Conservation (phyloP, 176 grass and related monocot species). For the Metroxylon sagu region DNA sequence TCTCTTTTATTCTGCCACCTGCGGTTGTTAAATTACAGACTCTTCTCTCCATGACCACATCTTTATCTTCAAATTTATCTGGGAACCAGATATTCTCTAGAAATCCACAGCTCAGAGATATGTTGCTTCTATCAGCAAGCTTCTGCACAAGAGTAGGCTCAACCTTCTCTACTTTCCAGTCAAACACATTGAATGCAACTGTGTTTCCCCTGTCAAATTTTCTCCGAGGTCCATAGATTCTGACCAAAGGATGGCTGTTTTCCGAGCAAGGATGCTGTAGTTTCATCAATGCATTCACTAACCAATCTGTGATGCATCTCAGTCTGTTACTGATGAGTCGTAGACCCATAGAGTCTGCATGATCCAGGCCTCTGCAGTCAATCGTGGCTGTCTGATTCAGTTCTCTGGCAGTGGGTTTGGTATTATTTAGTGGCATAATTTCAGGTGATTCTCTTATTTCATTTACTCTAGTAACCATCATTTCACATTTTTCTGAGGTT, state of each 20-base stretch:
- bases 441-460: neutral
- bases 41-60: slow-evolving; percentile 32
- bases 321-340: slow-evolving; percentile 60
- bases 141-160: slow-evolving; percentile 72
- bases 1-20: slow-evolving; percentile 16
- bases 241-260: slow-evolving; percentile 41
- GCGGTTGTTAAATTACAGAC: neutral
- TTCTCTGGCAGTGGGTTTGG: neutral
- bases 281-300: slow-evolving; percentile 65
- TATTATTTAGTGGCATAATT: too few species aligned
- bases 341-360: slow-evolving; percentile 65
- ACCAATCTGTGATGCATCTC: slow-evolving; percentile 81
- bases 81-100: slow-evolving; percentile 66
- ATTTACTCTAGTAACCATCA: neutral
- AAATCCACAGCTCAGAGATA: slow-evolving; percentile 73
- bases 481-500: neutral
- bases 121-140: slow-evolving; percentile 76
- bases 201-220: slow-evolving; percentile 71
- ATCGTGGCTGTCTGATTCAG: slow-evolving; percentile 23
- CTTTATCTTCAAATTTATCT: slow-evolving; percentile 43
- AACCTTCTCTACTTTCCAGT: slow-evolving; percentile 77
- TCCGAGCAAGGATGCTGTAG: slow-evolving; percentile 53
- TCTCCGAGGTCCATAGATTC: slow-evolving; percentile 58
- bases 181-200: slow-evolving; percentile 88
- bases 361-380: slow-evolving; percentile 73